Evolutionary conservation across 2,329 filamentous ascomycete species (phyloP), one percentile per base, ranked within the genome.

Genomic region (Zymoseptoria crescenta): DNA sequence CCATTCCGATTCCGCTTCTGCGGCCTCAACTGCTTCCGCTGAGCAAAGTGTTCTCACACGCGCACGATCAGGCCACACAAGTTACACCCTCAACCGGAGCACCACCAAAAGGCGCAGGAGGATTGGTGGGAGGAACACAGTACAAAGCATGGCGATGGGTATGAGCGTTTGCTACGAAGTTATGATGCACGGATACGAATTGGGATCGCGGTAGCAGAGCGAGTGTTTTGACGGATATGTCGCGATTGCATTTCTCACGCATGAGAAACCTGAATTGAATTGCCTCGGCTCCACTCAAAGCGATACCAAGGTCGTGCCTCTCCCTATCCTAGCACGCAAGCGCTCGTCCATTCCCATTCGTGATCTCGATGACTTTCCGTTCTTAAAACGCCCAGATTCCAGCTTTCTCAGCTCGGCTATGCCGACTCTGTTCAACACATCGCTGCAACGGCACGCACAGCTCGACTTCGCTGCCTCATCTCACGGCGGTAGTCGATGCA

Each of bases 1-100:
- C 78, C 80, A 5, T 82, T 80, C 69, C 73, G 79, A 48, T 75
- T 82, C 67, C 76, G 75, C 35, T 72, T 75, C 62, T 79, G 80
- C 51, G 74, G 75, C 49, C 77, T 82, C 66, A 80, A 75, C 69
- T 83, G 81, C 70, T 83, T 81, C 72, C 35, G 35, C 35, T 45
- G 13, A 45, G 35, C 35, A 45, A 2, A 4, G n/a, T 73, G 16
- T 6, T 13, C 13, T 6, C 13, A 45, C 4, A 45, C 10, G 35
- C 35, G 35, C 35, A 45, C 16, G 35, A n/a, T 45, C 35, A 45
- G 5, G 16, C 35, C n/a, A 4, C 35, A 16, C 35, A 45, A 45
- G 13, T 16, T 45, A 13, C 35, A 13, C 35, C 35, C 4, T 13
- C 35, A 16, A 45, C 6, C 35, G 16, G 13, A 16, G 2, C 16